Base-by-base conservation (phyloP, 129 eudicot genomes). In the Arctium lappa region DNA sequence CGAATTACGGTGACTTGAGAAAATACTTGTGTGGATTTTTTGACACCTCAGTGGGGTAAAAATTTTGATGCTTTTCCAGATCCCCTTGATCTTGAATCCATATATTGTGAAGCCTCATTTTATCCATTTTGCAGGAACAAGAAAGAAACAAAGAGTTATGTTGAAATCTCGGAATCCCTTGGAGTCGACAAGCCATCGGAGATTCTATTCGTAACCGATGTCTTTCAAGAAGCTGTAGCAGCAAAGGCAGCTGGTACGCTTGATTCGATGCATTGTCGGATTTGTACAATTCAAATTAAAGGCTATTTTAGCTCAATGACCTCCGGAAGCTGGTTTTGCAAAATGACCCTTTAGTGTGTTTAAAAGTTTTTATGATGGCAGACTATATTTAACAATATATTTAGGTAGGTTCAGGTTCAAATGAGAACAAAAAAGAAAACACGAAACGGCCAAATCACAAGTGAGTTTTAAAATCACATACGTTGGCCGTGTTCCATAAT, bases 11-110 rank as follows among this genome's bases (percentile, higher is more conserved):
- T 0, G 97, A 95, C 87, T 86, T 95, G 74, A 88, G 99, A 84
- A 91, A 91, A 77, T 91, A 91, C 80, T 81, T 92, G 79, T 80
- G 85, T 77, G 99, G 99, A 65, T 95, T 87, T 80, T 95, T 92
- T 37, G 99, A 95, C 70, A 95, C 99, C 8, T 85, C 86, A 37
- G 90, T 92, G 77, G 99, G 99, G 99, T 95, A 87, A 82, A 66
- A 75, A 1, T 4, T 8, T 72, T 16, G 31, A 39, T 31, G 0
- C 7, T 56, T 73, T 30, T 60, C 8, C 34, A 11, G 62, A 37
- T 18, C 42, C 15, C 56, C 1, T 65, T 44, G 78, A 80, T 73
- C 66, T 48, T 85, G 30, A 32, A 13, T 42, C 29, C 13, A n/a
- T 56, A 10, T 44, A 46, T 60, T 34, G 15, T 46, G 69, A 84